Conservation (phyloP, 2,329 filamentous ascomycete genomes). For the Botrytis byssoidea region DNA sequence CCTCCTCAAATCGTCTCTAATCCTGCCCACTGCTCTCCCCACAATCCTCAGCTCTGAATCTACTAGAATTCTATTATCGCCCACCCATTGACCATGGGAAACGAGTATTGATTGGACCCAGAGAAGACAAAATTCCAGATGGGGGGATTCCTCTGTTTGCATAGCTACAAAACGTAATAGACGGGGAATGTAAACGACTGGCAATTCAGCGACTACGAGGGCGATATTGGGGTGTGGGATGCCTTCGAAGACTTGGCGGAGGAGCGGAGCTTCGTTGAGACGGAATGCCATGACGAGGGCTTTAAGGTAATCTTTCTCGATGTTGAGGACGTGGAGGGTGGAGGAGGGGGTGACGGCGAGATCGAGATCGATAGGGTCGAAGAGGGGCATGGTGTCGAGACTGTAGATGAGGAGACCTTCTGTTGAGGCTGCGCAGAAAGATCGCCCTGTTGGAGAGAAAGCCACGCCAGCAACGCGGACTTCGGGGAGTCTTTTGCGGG, state of each 20-base stretch:
- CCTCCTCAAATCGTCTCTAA: conserved; percentile 78
- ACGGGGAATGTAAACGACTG: conserved; percentile 80
- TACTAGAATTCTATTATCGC: conserved; percentile 74
- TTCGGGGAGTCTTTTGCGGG: conserved; percentile 72
- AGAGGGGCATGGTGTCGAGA: conserved; percentile 77
- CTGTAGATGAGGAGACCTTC: conserved; percentile 94
- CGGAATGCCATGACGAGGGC: conserved; percentile 97
- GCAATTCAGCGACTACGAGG: conserved; percentile 75
- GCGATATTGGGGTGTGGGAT: conserved; percentile 73
- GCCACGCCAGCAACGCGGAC: conserved; percentile 81
- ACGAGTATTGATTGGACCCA: conserved; percentile 86
- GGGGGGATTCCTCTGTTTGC: conserved; percentile 84
- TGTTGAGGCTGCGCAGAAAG: conserved; percentile 93
- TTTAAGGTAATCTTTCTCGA: conserved; percentile 79
- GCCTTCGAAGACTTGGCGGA: conserved; percentile 81
- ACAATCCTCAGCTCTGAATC: conserved; percentile 83
- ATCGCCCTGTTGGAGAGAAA: conserved; percentile 83
- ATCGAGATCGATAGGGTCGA: conserved; percentile 95
- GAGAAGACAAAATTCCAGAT: conserved; percentile 89
- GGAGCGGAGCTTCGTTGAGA: conserved; percentile 79
- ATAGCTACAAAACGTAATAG: conserved; percentile 84
- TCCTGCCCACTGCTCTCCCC: conserved; percentile 73
- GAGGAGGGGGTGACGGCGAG: conserved; percentile 88
- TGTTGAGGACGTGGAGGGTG: conserved; percentile 66
- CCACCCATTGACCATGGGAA: conserved; percentile 81